Conservation (phyloP, 1,139 yeast species). For the Geotrichum aggregatum region DNA sequence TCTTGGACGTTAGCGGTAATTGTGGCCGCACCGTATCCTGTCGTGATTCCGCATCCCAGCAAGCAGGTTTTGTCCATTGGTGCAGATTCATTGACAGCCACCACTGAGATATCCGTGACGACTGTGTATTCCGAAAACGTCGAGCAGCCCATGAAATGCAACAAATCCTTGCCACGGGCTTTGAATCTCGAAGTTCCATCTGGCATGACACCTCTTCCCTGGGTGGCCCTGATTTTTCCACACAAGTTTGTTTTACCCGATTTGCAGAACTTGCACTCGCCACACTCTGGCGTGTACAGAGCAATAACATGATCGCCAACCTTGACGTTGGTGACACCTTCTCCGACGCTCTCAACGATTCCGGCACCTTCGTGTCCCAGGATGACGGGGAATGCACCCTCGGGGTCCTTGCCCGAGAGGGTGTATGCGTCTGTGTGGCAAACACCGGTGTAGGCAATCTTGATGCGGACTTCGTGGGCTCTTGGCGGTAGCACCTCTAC, state of each 20-base stretch:
- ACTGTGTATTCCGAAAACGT: slow-evolving; percentile 98
- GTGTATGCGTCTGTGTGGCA: slow-evolving; percentile 99
- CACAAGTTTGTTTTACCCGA: slow-evolving; percentile 95
- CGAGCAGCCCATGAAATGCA: slow-evolving; percentile 97
- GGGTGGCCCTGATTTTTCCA: slow-evolving; percentile 85
- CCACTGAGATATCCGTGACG: slow-evolving; percentile 96
- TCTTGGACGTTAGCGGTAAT: slow-evolving; percentile 87
- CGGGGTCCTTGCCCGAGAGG: slow-evolving; percentile 89
- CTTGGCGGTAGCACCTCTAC: slow-evolving; percentile 88
- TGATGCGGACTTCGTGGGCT: slow-evolving; percentile 95
- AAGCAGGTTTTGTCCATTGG: slow-evolving; percentile 83
- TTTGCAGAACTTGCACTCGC: slow-evolving; percentile 89
- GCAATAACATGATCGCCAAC: slow-evolving; percentile 90
- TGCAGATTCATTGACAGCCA: slow-evolving; percentile 80
- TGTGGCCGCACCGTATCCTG: slow-evolving; percentile 97
- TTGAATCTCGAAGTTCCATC: slow-evolving; percentile 88
- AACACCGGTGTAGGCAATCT: slow-evolving; percentile 82
- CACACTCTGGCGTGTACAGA: slow-evolving; percentile 93
- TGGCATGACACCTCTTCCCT: slow-evolving; percentile 90
- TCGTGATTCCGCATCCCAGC: slow-evolving; percentile 96
- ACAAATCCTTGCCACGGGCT: slow-evolving; percentile 67
- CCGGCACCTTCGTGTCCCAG: slow-evolving; percentile 98
- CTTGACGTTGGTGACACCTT: slow-evolving; percentile 81
- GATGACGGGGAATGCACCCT: slow-evolving; percentile 83
- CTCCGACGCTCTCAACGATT: slow-evolving; percentile 86